Evolutionary conservation across 106 monocot genomes (phyloP).

Genomic region (Agapanthus africanus): DNA sequence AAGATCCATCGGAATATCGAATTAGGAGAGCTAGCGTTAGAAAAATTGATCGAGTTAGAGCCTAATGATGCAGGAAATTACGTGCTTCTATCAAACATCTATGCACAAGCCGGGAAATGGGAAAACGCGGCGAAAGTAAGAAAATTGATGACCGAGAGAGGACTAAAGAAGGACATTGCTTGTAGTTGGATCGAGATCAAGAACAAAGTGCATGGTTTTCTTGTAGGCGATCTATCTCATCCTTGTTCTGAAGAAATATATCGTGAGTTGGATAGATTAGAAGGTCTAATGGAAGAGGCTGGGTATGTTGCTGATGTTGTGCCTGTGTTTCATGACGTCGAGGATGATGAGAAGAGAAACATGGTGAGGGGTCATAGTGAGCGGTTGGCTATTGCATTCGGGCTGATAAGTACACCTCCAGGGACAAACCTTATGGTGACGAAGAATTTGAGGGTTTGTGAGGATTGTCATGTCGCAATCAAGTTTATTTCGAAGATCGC

Average conservation of each 20-base stretch:
- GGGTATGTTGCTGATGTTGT: slow-evolving; percentile 56
- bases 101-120: slow-evolving; percentile 60
- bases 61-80: slow-evolving; percentile 72
- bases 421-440: slow-evolving; percentile 54
- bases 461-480: slow-evolving; percentile 73
- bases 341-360: slow-evolving; percentile 65
- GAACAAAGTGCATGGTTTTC: slow-evolving; percentile 46
- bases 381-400: slow-evolving; percentile 77
- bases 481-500: slow-evolving; percentile 62
- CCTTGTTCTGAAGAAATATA: slow-evolving; percentile 50
- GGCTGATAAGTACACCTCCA: slow-evolving; percentile 64
- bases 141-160: slow-evolving; percentile 55
- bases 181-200: slow-evolving; percentile 80
- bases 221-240: slow-evolving; percentile 65
- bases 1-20: slow-evolving; percentile 58
- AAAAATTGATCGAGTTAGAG: slow-evolving; percentile 63
- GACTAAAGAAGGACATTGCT: slow-evolving; percentile 63
- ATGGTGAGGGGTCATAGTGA: slow-evolving; percentile 76
- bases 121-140: slow-evolving; percentile 40
- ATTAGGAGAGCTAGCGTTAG: slow-evolving; percentile 52
- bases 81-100: slow-evolving; percentile 67
- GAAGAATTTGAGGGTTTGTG: slow-evolving; percentile 74
- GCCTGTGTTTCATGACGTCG: slow-evolving; percentile 63
- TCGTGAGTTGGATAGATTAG: slow-evolving; percentile 55
- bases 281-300: slow-evolving; percentile 56